Evolutionary conservation across 2,329 filamentous ascomycete genomes (phyloP).

Genomic region (Trichoderma guizhouense): DNA sequence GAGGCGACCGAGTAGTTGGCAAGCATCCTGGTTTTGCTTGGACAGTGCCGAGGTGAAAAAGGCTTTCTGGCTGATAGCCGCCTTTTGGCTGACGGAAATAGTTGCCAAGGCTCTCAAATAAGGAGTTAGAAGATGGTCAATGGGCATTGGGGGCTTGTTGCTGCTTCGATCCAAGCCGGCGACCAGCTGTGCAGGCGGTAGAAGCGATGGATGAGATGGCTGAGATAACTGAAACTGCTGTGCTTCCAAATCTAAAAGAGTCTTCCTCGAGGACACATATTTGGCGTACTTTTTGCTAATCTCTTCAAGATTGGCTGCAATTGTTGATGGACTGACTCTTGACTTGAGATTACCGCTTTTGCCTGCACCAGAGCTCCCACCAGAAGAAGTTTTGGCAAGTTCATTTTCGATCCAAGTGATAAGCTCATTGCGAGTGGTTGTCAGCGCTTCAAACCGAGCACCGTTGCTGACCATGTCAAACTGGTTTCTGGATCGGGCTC

Average conservation of each 20-base stretch:
- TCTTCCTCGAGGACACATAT: conserved; percentile 50
- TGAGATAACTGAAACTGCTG: conserved; percentile 31
- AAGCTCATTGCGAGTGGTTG: conserved; percentile 54
- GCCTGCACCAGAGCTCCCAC: conserved; percentile 27
- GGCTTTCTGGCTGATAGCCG: conserved; percentile 55
- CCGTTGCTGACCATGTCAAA: conserved; percentile 37
- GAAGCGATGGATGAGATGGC: conserved; percentile 28
- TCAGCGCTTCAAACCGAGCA: conserved; percentile 51
- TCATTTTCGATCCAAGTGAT: conserved; percentile 65
- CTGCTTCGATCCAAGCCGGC: conserved; percentile 19
- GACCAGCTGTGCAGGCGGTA: conserved; percentile 22
- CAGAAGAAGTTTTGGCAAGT: conserved; percentile 49
- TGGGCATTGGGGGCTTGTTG: conserved; percentile 22
- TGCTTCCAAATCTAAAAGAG: conserved; percentile 43
- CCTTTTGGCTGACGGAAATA: conserved; percentile 55
- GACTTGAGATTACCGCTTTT: not conserved
- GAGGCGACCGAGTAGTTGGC: conserved; percentile 50
- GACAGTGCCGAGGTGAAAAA: conserved; percentile 50
- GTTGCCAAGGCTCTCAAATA: conserved; percentile 54
- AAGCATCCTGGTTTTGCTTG: conserved; percentile 49
- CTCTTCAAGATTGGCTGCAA: conserved; percentile 36
- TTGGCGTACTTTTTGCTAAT: conserved; percentile 53
- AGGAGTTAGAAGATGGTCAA: conserved; percentile 49
- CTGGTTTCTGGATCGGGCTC: conserved; percentile 35
- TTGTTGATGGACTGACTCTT: conserved; percentile 5